Percentiles rank a stretch among this genome's conserved stretches.
Evolutionary conservation across 108 stramenopile species (phyloP).

Genomic region (Fistulifera pelliculosa): DNA sequence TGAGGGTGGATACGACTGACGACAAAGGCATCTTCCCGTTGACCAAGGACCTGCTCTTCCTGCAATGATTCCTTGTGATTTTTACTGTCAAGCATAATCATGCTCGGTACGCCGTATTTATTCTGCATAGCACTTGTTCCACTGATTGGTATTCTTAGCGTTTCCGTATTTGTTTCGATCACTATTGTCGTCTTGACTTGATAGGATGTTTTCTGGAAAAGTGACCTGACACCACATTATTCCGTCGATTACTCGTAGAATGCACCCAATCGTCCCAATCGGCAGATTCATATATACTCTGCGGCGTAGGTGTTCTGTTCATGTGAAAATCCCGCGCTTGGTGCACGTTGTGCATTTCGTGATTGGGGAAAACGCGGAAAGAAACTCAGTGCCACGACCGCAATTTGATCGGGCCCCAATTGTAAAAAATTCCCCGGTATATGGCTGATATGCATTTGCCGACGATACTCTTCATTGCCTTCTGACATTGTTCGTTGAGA

Average conservation of each 20-base stretch:
- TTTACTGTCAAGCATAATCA: conserved; percentile 13
- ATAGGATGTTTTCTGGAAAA: conserved; percentile 5
- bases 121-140: conserved; percentile 26
- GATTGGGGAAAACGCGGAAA: conserved; percentile 32
- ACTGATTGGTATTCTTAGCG: conserved; percentile 20
- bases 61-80: conserved; percentile 5
- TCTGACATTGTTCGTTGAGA: too few relatives aligned
- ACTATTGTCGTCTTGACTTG: conserved; percentile 29
- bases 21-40: too few relatives aligned
- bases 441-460: conserved; percentile 31
- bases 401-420: conserved; percentile 35
- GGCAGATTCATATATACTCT: neutral
- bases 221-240: neutral
- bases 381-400: conserved; percentile 37
- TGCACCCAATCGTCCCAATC: neutral
- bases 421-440: conserved; percentile 21
- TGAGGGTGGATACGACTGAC: too few relatives aligned
- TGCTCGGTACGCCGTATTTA: conserved; percentile 29
- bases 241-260: conserved; percentile 1
- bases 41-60: neutral
- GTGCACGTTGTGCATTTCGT: too few relatives aligned
- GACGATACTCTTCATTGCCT: too few relatives aligned
- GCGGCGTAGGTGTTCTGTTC: neutral
- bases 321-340: neutral
- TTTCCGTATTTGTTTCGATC: conserved; percentile 30